Evolutionary conservation across 2,329 filamentous ascomycete genomes (phyloP).

Genomic region (Fusarium coffeatum): DNA sequence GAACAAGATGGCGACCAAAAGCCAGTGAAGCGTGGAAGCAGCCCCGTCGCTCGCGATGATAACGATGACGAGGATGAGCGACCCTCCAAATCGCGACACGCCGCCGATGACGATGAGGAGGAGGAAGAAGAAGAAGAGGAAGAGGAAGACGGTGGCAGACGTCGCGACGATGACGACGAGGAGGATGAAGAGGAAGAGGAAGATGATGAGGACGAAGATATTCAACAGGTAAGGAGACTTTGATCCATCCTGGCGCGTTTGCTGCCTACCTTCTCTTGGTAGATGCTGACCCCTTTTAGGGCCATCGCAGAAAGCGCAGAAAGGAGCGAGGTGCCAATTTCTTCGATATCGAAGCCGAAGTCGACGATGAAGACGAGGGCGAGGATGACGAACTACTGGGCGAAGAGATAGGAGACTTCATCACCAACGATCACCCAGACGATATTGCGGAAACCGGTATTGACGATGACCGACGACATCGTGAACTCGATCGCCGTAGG

Average conservation of each 20-base stretch:
- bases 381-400: slow-evolving; percentile 92
- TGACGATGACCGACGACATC: slow-evolving; percentile 90
- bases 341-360: slow-evolving; percentile 98
- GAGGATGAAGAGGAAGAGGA: slow-evolving; percentile 70
- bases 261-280: not conserved
- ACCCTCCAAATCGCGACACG: slow-evolving; percentile 45
- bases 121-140: slow-evolving; percentile 51
- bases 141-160: slow-evolving; percentile 51
- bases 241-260: slow-evolving; percentile 2
- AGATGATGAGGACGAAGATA: slow-evolving; percentile 74
- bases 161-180: slow-evolving; percentile 55
- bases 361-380: slow-evolving; percentile 91
- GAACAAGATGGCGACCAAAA: slow-evolving; percentile 57
- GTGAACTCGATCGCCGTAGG: slow-evolving; percentile 91
- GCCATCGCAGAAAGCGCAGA: slow-evolving; percentile 83
- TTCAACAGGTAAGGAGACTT: slow-evolving; percentile 67
- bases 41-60: slow-evolving; percentile 49
- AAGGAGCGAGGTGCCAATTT: slow-evolving; percentile 83
- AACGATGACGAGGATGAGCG: slow-evolving; percentile 55
- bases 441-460: slow-evolving; percentile 85
- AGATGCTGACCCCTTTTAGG: slow-evolving; percentile 53
- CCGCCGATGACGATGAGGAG: slow-evolving; percentile 59
- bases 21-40: slow-evolving; percentile 56
- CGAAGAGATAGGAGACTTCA: slow-evolving; percentile 84
- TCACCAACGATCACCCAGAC: slow-evolving; percentile 90